Base-by-base conservation (phyloP, 2,329 filamentous ascomycete species). In the Colletotrichum plurivorum region DNA sequence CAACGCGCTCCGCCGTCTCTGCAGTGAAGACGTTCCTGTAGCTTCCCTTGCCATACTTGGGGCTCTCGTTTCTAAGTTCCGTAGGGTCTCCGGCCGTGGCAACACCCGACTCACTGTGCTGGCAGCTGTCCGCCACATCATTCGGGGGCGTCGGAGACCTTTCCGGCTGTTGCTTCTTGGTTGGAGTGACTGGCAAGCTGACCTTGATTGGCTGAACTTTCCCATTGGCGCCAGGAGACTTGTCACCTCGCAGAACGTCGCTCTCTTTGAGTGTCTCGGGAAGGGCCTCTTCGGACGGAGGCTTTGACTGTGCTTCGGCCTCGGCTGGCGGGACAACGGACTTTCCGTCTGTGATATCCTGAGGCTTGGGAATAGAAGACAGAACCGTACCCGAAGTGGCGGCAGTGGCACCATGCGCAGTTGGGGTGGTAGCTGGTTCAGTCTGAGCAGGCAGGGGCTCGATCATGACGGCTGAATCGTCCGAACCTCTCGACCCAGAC, bases 211-310 rank as follows among this genome's bases (percentile, higher is more conserved):
- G 22, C 20, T 57, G 56, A 13, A 27, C 52, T 13, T 12, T 18
- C 22, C n/a, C 27, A 27, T 59, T 18, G n/a, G 4, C 15, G 2
- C 36, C 20, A 25, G 27, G 31, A 45, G 13, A 22, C n/a, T 45
- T 12, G 20, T 25, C 13, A 22, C 18, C 13, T 9, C 15, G 27
- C 53, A 54, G 46, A 8, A 3, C 39, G 4, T 20, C 9, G 8
- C 20, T 3, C 18, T 16, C 16, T 13, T n/a, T 45, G n/a, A 41
- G 43, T 45, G 63, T 18, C 22, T 71, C 71, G 4, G 62, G 58
- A 46, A 78, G 31, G 0, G 67, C 70, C 52, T 78, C 76, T 48
- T 79, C 78, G 1, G 72, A 73, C 2, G 74, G 72, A 9, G 75
- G 75, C 63, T 80, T 79, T 7, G 75, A 76, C 58, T 77, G 77